Percentiles rank a stretch among this genome's conserved stretches.
phyloP scores from a whole-genome alignment of 768 basidiomycete species.

The Paxillus rubicundulus region DNA sequence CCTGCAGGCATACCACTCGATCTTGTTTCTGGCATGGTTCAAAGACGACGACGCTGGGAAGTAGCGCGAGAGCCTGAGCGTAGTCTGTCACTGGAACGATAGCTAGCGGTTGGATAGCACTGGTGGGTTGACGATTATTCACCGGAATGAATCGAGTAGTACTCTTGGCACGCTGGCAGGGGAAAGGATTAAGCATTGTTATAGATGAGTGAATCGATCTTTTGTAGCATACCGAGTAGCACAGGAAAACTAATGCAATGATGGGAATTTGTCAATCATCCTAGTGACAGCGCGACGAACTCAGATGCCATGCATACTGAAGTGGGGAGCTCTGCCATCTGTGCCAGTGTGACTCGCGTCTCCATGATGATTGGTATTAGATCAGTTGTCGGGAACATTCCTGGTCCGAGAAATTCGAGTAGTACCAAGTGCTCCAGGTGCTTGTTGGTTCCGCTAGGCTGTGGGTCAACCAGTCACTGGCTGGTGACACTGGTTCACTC shows the following conservation, averaged over 20 bases:
- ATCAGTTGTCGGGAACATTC: no score
- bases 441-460: no score
- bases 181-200: background rate
- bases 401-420: no score
- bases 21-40: slow-evolving; percentile 17
- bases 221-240: background rate
- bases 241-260: background rate
- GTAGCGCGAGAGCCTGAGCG: background rate
- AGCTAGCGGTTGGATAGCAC: background rate
- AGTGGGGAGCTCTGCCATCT: no score
- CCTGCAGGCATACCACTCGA: background rate
- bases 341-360: no score
- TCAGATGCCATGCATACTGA: no score
- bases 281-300: no score
- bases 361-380: no score
- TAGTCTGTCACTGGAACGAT: no score
- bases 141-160: background rate
- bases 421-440: no score
- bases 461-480: no score
- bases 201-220: background rate
- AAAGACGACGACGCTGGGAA: background rate
- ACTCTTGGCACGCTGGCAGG: background rate
- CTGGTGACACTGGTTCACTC: no score
- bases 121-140: background rate
- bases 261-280: background rate